Percentiles rank a stretch among this genome's conserved stretches.
Evolutionary conservation across 805 yeast genomes (phyloP).

Genomic region (Maudiozyma barnettii): DNA sequence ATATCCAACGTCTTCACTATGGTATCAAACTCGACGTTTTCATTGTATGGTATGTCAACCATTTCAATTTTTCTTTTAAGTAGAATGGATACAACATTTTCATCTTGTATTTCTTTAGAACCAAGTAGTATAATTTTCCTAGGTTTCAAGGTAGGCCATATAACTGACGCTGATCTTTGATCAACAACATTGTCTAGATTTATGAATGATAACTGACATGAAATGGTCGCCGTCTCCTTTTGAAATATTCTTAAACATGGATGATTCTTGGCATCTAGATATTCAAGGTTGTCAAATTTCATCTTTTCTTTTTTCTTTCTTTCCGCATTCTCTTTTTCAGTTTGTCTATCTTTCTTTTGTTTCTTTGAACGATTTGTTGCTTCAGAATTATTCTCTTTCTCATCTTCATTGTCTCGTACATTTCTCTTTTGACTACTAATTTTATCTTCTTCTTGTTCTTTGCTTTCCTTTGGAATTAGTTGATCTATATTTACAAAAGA

Average conservation of each 20-base stretch:
- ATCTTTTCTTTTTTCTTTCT: slow-evolving; percentile 26
- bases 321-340: slow-evolving; percentile 16
- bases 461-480: slow-evolving; percentile 39
- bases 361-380: slow-evolving; percentile 12
- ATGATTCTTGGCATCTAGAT: slow-evolving; percentile 40
- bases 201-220: slow-evolving; percentile 66
- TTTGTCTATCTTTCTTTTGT: slow-evolving; percentile 28
- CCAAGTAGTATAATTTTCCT: slow-evolving; percentile 47
- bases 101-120: slow-evolving; percentile 13
- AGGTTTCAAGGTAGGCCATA: slow-evolving; percentile 73
- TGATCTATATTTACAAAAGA: slow-evolving; percentile 57
- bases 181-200: slow-evolving; percentile 84
- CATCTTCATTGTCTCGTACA: not conserved
- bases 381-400: slow-evolving; percentile 3
- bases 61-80: slow-evolving; percentile 28
- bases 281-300: slow-evolving; percentile 43
- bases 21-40: slow-evolving; percentile 41
- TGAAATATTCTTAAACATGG: slow-evolving; percentile 40
- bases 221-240: slow-evolving; percentile 35
- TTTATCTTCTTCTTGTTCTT: slow-evolving; percentile 14
- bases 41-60: slow-evolving; percentile 29
- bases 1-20: slow-evolving; percentile 52
- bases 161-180: slow-evolving; percentile 66
- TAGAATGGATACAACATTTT: slow-evolving; percentile 9
- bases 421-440: not conserved